Conservation (phyloP, 2,329 filamentous ascomycete species). For the Talaromyces sp. region DNA sequence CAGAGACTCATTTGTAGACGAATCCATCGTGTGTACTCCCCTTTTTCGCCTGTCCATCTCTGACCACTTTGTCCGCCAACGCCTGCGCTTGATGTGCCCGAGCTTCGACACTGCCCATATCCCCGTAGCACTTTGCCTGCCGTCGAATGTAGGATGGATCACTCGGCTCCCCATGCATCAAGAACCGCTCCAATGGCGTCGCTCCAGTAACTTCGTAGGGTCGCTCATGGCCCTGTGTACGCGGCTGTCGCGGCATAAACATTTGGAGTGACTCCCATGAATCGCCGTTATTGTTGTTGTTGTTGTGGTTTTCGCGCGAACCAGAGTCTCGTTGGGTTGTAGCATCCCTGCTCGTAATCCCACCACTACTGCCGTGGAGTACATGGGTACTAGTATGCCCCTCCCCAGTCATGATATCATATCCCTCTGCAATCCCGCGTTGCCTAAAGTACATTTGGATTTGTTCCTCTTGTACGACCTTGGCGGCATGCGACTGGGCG, state of each 20-base stretch:
- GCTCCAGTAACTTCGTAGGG: constrained; percentile 13
- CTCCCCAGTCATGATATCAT: neutral
- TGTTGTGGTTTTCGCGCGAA: neutral
- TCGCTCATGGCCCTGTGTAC: neutral
- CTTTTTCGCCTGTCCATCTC: neutral
- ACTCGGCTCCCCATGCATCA: constrained; percentile 26
- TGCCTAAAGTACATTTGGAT: constrained; percentile 22
- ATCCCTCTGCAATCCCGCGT: neutral
- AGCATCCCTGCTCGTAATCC: neutral
- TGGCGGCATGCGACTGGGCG: constrained; percentile 11
- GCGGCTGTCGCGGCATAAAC: constrained; percentile 18
- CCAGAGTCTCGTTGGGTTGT: neutral
- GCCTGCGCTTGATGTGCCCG: constrained; percentile 22
- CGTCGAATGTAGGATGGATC: constrained; percentile 24
- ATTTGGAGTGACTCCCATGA: constrained; percentile 5
- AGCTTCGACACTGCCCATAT: constrained; percentile 21
- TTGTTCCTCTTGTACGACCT: constrained; percentile 23
- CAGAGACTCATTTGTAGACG: neutral
- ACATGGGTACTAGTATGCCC: neutral
- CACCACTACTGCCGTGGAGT: neutral
- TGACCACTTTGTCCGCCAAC: constrained; percentile 18
- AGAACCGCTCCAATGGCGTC: constrained; percentile 28
- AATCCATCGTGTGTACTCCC: constrained; percentile 5
- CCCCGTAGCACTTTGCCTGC: constrained; percentile 22
- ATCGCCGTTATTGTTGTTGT: neutral